These are phyloP conservation scores for Pyronema omphalodes DNA, from an alignment of 495 filamentous ascomycete species.

Conservation along the genomic window DNA sequence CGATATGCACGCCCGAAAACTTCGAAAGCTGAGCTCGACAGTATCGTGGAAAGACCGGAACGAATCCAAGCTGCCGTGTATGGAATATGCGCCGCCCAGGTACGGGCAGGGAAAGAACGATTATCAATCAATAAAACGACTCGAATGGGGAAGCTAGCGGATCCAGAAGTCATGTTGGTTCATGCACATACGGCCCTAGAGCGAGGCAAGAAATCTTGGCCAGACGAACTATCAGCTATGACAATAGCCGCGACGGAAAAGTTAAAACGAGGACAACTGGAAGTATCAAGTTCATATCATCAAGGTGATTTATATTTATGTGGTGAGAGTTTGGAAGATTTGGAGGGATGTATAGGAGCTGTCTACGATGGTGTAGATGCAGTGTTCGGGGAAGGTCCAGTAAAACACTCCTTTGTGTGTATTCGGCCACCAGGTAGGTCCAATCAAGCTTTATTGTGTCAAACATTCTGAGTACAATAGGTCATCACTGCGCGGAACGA, in stretches of 20 bases:
- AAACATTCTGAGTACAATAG: constrained; percentile 31
- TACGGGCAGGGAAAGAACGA: constrained; percentile 55
- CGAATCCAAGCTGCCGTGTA: constrained; percentile 67
- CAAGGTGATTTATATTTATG: constrained; percentile 30
- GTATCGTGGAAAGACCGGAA: constrained; percentile 84
- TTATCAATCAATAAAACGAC: constrained; percentile 17
- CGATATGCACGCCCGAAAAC: constrained; percentile 67
- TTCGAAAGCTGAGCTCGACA: constrained; percentile 41
- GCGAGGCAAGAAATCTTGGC: constrained; percentile 24
- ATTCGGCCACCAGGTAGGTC: constrained; percentile 26
- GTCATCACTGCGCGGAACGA: constrained; percentile 80
- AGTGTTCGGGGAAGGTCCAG: constrained; percentile 38
- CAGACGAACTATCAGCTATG: constrained; percentile 42
- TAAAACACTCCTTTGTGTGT: constrained; percentile 45
- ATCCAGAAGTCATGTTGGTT: constrained; percentile 23
- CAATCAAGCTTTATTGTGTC: neutral
- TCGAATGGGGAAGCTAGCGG: constrained; percentile 16
- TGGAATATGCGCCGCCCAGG: constrained; percentile 73
- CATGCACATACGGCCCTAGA: constrained; percentile 38
- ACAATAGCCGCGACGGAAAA: constrained; percentile 35
- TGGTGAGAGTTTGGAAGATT: constrained; percentile 61
- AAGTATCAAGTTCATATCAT: constrained; percentile 18
- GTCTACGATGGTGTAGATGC: constrained; percentile 85
- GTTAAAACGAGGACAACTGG: constrained; percentile 34
- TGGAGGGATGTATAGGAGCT: constrained; percentile 72